Base-by-base conservation (phyloP, 768 basidiomycete species). In the Boletus sp. region DNA sequence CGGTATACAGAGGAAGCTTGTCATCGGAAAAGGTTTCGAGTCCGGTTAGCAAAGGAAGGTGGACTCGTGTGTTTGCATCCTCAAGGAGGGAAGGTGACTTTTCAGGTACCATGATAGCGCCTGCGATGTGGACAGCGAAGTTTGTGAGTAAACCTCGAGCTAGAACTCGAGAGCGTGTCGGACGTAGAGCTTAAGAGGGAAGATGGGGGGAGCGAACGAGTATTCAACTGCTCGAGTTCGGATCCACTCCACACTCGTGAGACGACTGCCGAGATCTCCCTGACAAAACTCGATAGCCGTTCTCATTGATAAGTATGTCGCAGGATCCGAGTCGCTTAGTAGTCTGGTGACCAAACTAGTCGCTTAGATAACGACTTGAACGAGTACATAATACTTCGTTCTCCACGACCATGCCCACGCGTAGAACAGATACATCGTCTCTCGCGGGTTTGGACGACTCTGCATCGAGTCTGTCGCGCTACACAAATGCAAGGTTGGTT, bases 1-100 rank as follows among this genome's bases (percentile, higher is more conserved):
- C 15, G 17, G 59, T 44, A 27, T 69, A 58, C 11, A 65, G 43
- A 7, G 69, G 68, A 38, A 69, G 65, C 1, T 2, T 42, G 5
- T 60, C 56, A 7, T 59, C 39, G 1, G 52, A 46, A 39, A 10
- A 19, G 15, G 43, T 0, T n/a, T 56, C 39, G 19, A 23, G n/a
- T 17, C 40, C 37, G 11, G 37, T 21, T 21, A 47, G 34, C 6
- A 21, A 37, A 41, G 45, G 25, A 43, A 59, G 5, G 35, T 15
- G 37, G 27, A 35, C 19, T 11, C 7, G 47, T 33, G 30, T 9
- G 45, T 7, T 11, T 5, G 37, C 23, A 35, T 37, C 42, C 40
- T 37, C 47, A 27, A 21, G 11, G 15, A 21, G 11, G 15, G 9
- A 17, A 11, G 29, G n/a, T 0, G 17, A 17, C 45, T 54, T 43